A percentile compares a stretch with the other conserved stretches of the same genome.
phyloP scores from a whole-genome alignment of 176 grass and related monocot species.

The Pontederia crassipes region DNA sequence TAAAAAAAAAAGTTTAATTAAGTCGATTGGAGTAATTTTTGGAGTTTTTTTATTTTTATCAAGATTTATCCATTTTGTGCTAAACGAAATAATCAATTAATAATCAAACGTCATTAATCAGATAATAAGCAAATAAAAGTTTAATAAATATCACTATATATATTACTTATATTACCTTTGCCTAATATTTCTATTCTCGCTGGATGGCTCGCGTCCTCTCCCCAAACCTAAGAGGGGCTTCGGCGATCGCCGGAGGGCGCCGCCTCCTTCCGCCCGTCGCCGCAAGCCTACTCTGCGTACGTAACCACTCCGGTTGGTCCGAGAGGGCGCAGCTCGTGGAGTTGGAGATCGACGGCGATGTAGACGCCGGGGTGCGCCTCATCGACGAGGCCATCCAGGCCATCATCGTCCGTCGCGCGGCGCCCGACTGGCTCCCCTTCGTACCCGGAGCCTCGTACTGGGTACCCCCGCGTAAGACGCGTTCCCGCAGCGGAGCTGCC shows the following conservation, averaged over 20 bases:
- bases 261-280: background rate
- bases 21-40: no score
- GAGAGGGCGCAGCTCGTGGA: conserved; percentile 59
- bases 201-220: conserved; percentile 54
- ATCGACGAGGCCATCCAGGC: conserved; percentile 66
- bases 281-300: conserved; percentile 7
- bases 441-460: conserved; percentile 79
- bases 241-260: background rate
- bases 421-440: conserved; percentile 89
- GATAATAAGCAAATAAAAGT: no score
- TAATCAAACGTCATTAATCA: no score
- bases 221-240: conserved; percentile 35
- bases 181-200: background rate
- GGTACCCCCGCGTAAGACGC: conserved; percentile 41
- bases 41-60: no score
- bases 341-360: conserved; percentile 44
- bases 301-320: conserved; percentile 24
- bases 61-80: no score
- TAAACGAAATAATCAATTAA: no score
- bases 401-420: conserved; percentile 53
- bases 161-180: no score
- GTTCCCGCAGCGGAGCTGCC: no score
- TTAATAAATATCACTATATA: no score
- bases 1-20: no score
- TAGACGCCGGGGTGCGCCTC: conserved; percentile 36